Evolutionary conservation across 2,329 filamentous ascomycete genomes (phyloP).

Genomic region (Sclerotinia borealis): DNA sequence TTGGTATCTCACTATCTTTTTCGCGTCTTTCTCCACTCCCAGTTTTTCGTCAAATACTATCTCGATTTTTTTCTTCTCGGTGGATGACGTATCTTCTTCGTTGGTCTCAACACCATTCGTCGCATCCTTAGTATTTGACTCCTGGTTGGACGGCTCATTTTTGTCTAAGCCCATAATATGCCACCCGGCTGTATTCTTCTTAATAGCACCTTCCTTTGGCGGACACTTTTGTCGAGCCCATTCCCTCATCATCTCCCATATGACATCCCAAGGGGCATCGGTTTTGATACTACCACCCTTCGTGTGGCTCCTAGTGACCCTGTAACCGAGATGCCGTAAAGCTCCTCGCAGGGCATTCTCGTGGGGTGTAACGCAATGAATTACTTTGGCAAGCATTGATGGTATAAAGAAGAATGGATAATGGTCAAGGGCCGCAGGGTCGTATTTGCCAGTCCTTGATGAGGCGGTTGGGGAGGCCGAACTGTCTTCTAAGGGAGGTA

Average conservation of each 20-base stretch:
- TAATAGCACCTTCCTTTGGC: constrained; percentile 66
- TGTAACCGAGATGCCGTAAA: constrained; percentile 72
- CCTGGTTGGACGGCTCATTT: constrained; percentile 16
- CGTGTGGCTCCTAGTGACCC: constrained; percentile 79
- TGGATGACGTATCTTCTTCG: background rate
- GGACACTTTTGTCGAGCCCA: constrained; percentile 80
- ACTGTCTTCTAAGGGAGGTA: constrained; percentile 20
- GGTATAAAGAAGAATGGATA: constrained; percentile 86
- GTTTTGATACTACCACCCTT: constrained; percentile 89
- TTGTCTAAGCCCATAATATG: constrained; percentile 50
- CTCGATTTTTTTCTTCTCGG: constrained; percentile 31
- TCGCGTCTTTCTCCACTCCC: constrained; percentile 61
- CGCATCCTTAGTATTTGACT: constrained; percentile 13
- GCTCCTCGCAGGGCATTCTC: constrained; percentile 77
- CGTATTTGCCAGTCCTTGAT: constrained; percentile 39
- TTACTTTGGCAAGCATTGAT: constrained; percentile 63
- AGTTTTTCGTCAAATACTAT: constrained; percentile 76
- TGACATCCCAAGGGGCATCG: constrained; percentile 78
- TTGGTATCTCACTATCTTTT: constrained; percentile 79
- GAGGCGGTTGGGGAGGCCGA: constrained; percentile 30
- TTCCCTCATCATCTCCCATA: constrained; percentile 92
- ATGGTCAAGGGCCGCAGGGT: constrained; percentile 61
- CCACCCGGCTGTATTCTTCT: constrained; percentile 63
- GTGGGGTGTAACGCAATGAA: constrained; percentile 76
- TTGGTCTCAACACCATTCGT: constrained; percentile 8